Percentiles rank a stretch among this genome's conserved stretches.
Conservation (phyloP, 2,329 filamentous ascomycete species). For the Beauveria australis region DNA sequence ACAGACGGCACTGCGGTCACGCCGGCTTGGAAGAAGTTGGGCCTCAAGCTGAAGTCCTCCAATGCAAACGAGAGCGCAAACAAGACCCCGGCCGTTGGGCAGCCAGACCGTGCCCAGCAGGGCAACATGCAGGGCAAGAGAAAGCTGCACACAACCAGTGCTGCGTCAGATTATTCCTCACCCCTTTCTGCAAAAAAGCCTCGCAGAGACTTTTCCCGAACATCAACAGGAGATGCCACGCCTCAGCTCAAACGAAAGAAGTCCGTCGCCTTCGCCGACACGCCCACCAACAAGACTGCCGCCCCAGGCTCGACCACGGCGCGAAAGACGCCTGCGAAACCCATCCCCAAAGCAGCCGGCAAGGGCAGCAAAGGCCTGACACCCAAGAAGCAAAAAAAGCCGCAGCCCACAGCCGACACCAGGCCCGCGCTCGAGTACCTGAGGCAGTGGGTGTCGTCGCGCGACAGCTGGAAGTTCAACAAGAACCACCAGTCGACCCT, state of each 20-base stretch:
- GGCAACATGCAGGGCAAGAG: constrained; percentile 11
- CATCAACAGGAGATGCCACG: constrained; percentile 11
- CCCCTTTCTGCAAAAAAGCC: constrained; percentile 10
- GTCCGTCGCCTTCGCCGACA: constrained; percentile 39
- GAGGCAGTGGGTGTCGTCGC: constrained; percentile 62
- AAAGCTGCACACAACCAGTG: constrained; percentile 8
- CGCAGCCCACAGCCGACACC: constrained; percentile 35
- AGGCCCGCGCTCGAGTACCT: constrained; percentile 69
- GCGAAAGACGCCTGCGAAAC: constrained; percentile 25
- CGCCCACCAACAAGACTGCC: constrained; percentile 16
- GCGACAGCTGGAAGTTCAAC: constrained; percentile 85
- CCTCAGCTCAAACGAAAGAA: constrained; percentile 31
- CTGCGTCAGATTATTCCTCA: constrained; percentile 9
- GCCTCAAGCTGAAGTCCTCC: constrained; percentile 49
- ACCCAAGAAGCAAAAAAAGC: constrained; percentile 29
- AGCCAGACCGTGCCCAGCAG: constrained; percentile 12
- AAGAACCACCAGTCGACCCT: constrained; percentile 84
- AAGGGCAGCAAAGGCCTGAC: background rate
- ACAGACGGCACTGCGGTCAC: background rate
- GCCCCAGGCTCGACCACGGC: constrained; percentile 17
- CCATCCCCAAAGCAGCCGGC: constrained; percentile 25
- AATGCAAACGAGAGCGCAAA: constrained; percentile 5
- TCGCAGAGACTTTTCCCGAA: constrained; percentile 7
- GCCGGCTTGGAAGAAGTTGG: constrained; percentile 55
- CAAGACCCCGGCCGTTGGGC: constrained; percentile 10